Evolutionary conservation across 2,329 filamentous ascomycete species (phyloP), one percentile per base, ranked within the genome.

Genomic region (Colletotrichum acutatum): DNA sequence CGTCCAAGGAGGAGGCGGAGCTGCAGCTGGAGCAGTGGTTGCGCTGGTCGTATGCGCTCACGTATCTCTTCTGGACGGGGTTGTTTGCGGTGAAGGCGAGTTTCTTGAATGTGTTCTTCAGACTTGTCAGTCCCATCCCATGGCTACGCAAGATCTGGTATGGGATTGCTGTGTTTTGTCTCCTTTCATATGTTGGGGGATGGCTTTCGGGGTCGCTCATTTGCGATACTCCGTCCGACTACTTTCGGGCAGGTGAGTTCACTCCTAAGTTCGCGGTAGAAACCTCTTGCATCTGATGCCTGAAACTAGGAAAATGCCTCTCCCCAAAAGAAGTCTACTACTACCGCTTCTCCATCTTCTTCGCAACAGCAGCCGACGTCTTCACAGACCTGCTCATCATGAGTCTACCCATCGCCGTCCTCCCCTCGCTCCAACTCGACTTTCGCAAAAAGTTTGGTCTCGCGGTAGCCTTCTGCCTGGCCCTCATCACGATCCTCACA

Each of bases 11-110:
- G 11, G 58, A n/a, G n/a, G 3, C 52, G 16, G 11, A 56, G 19
- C n/a, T 8, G 46, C 19, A 64, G 7, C 7, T 58, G 4, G 34
- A 54, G 19, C 32, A 76, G 56, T 72, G 74, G 19, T 56, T 62
- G 28, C 70, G 74, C 3, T 77, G 74, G 71, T 71, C 78, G 54
- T 77, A 77, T 53, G 73, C 77, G 37, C 72, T 77, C 53, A 77
- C 76, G 71, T 76, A 74, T 42, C 61, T 78, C 11, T 78, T 77
- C 52, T 78, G 76, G 76, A 74, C 72, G 7, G 69, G 74, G 1
- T 62, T 78, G 1, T 78, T 77, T 76, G 69, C 71, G 16, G 75
- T 78, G 42, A 78, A 78, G 54, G 76, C 77, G 8, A 76, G 77
- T 62, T 76, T 78, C 60, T 57, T 78, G 49, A 63, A 74, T 26